Evolutionary conservation across 2,329 filamentous ascomycete species (phyloP).

Genomic region (Colletotrichum musicola): DNA sequence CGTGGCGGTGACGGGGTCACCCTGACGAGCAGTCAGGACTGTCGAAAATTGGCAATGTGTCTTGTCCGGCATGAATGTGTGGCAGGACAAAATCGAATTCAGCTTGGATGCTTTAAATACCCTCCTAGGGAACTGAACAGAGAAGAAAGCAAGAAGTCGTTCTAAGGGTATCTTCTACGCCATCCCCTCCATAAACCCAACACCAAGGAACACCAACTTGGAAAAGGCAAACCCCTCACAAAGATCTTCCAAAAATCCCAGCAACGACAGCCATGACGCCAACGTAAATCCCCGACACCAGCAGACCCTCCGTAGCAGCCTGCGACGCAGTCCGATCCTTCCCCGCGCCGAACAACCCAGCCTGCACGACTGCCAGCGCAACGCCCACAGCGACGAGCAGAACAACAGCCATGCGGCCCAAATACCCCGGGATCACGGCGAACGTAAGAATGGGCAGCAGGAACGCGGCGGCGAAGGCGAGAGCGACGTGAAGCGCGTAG

Average conservation of each 20-base stretch:
- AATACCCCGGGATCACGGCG: constrained; percentile 66
- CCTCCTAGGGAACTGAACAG: neutral
- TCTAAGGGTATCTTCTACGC: constrained; percentile 2
- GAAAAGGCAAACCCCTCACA: neutral
- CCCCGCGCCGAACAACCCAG: constrained; percentile 44
- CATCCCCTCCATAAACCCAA: neutral
- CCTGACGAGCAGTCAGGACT: too few relatives aligned
- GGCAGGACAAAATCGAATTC: too few relatives aligned
- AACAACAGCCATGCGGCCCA: constrained; percentile 69
- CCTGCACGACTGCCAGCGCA: constrained; percentile 46
- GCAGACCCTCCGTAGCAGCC: constrained; percentile 38
- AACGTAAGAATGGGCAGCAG: constrained; percentile 71
- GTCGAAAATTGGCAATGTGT: too few relatives aligned
- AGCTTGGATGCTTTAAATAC: too few relatives aligned
- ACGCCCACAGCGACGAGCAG: constrained; percentile 63
- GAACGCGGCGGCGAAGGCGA: constrained; percentile 63
- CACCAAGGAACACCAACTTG: neutral
- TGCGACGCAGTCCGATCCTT: constrained; percentile 39
- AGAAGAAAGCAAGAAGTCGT: neutral
- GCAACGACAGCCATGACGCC: constrained; percentile 53
- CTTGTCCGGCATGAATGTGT: too few relatives aligned
- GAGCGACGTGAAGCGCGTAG: constrained; percentile 49
- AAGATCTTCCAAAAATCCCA: constrained; percentile 41
- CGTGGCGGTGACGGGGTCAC: too few relatives aligned
- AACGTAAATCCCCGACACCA: constrained; percentile 50